A percentile compares a stretch with the other conserved stretches of the same genome.
phyloP scores from a whole-genome alignment of 1,139 yeast genomes.

The Taiozyma sp. region DNA sequence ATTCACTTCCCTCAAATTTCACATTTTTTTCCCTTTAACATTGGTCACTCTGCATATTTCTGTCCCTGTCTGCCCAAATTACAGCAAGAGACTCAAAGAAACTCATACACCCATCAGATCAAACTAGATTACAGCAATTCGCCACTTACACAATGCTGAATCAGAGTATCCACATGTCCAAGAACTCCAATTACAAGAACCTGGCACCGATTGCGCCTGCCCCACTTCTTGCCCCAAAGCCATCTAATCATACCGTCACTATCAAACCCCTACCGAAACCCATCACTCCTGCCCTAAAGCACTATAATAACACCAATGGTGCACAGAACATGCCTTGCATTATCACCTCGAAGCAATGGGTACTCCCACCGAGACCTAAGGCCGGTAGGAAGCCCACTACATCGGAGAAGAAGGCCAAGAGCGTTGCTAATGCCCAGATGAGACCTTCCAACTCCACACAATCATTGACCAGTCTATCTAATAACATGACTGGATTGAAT shows the following conservation, averaged over 20 bases:
- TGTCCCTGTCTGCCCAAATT: too few species aligned
- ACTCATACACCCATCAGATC: too few species aligned
- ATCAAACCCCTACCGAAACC: not conserved
- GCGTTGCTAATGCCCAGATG: not conserved
- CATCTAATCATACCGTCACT: not conserved
- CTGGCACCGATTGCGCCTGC: not conserved
- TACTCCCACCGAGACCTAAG: slow-evolving; percentile 9
- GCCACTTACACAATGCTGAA: not conserved
- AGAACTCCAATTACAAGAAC: not conserved
- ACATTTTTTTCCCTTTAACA: too few species aligned
- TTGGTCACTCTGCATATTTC: too few species aligned
- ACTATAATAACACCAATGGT: not conserved
- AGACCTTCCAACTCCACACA: not conserved
- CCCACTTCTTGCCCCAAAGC: not conserved
- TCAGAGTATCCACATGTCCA: not conserved
- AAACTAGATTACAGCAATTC: too few species aligned
- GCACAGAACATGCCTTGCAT: slow-evolving; percentile 2
- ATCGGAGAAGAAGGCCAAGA: not conserved
- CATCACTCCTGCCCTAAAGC: not conserved
- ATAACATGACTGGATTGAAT: not conserved
- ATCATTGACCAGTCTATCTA: not conserved
- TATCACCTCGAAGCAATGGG: slow-evolving; percentile 9
- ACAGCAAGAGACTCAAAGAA: too few species aligned
- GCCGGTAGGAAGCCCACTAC: slow-evolving; percentile 6
- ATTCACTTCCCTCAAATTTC: too few species aligned